Conservation (phyloP, 1,284 basidiomycete species). For the Ganoderma lingzhi region DNA sequence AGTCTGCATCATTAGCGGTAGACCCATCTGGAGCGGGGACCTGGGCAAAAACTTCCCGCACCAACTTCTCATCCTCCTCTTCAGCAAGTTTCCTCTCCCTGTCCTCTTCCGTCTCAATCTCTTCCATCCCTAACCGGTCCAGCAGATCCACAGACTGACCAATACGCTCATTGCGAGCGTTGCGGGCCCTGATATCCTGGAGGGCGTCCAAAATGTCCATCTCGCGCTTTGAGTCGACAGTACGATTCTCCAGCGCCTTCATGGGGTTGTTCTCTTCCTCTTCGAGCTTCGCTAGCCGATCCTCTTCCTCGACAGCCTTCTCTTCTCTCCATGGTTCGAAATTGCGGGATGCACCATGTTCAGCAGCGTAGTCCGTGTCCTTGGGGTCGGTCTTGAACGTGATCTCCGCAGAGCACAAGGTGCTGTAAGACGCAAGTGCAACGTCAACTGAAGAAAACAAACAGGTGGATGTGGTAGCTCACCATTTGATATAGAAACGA, state of each 20-base stretch:
- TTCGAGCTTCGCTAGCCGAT: constrained; percentile 79
- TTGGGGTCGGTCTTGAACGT: constrained; percentile 99
- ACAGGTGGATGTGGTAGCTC: constrained; percentile 32
- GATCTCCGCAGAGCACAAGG: constrained; percentile 95
- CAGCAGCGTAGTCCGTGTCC: constrained; percentile 93
- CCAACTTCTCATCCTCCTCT: constrained; percentile 92
- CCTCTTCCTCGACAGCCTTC: constrained; percentile 75
- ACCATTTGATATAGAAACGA: constrained; percentile 88
- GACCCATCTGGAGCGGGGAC: constrained; percentile 54
- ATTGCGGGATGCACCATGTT: constrained; percentile 94
- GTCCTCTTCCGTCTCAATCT: constrained; percentile 77
- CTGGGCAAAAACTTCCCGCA: constrained; percentile 88
- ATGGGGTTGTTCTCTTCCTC: constrained; percentile 96
- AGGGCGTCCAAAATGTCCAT: constrained; percentile 99
- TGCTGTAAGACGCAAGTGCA: constrained; percentile 53
- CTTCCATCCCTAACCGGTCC: constrained; percentile 63
- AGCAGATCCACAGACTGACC: constrained; percentile 72
- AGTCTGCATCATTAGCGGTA: constrained; percentile 31
- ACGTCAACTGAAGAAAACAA: neutral
- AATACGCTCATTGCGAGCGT: constrained; percentile 89
- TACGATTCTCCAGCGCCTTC: constrained; percentile 94
- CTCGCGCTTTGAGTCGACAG: constrained; percentile 92
- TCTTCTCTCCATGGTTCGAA: constrained; percentile 94
- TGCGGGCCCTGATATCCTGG: constrained; percentile 93
- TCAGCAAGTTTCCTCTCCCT: constrained; percentile 72